Conservation (phyloP, 257 asterid species). For the Solanum lignicaule region DNA sequence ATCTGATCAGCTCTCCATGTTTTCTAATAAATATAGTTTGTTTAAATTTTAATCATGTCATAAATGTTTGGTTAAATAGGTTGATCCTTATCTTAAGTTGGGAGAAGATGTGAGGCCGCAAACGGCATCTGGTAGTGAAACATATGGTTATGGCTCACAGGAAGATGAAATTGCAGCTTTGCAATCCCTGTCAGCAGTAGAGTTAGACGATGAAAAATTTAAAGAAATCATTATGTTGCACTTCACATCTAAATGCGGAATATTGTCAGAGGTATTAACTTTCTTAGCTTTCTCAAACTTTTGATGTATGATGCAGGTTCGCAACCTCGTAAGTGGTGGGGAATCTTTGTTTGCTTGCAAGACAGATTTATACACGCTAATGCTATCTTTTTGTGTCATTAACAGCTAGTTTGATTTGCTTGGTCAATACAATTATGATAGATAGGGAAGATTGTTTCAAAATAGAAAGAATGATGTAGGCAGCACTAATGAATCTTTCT, state of each 20-base stretch:
- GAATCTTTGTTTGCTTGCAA: background rate
- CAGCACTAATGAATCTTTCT: background rate
- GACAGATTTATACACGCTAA: background rate
- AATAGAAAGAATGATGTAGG: background rate
- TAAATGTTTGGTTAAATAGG: constrained; percentile 9
- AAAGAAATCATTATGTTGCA: constrained; percentile 29
- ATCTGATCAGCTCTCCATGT: background rate
- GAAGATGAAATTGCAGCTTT: constrained; percentile 35
- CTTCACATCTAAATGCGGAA: constrained; percentile 17
- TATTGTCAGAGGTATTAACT: constrained; percentile 26
- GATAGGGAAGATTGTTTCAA: background rate
- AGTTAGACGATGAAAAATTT: constrained; percentile 14
- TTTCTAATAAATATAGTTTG: background rate
- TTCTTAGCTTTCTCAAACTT: background rate
- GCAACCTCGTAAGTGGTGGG: background rate
- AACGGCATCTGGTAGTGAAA: constrained; percentile 10
- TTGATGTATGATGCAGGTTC: background rate
- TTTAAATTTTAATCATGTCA: background rate
- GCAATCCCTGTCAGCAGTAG: constrained; percentile 24
- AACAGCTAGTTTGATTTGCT: background rate
- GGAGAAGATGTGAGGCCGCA: constrained; percentile 28
- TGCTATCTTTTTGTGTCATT: background rate
- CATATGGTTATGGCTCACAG: constrained; percentile 25
- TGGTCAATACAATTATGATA: background rate
- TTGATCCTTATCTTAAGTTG: constrained; percentile 32